Evolutionary conservation across 2,329 filamentous ascomycete genomes (phyloP).

Genomic region (Trichoderma breve): DNA sequence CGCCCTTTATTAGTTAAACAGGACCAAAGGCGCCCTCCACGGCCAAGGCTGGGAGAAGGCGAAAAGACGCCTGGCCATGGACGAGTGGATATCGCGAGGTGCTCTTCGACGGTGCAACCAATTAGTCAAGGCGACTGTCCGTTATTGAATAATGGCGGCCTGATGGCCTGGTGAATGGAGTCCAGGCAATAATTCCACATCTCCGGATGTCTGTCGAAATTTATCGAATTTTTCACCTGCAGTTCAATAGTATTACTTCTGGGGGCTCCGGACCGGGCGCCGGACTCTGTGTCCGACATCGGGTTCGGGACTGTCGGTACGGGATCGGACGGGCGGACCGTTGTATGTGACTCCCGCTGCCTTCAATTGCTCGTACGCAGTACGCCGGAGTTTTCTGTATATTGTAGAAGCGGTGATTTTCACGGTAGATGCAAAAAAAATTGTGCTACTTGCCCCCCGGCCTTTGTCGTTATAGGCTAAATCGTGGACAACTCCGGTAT

Average conservation of each 20-base stretch:
- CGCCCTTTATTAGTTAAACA: not conserved
- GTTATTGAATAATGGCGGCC: not conserved
- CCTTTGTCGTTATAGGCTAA: not conserved
- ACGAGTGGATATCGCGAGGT: not conserved
- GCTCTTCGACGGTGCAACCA: not conserved
- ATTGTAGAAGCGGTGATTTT: not conserved
- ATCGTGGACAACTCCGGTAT: not conserved
- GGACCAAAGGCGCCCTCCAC: not conserved
- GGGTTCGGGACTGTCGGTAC: conserved; percentile 8
- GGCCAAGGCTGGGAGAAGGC: not conserved
- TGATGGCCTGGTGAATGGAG: not conserved
- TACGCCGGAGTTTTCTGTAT: not conserved
- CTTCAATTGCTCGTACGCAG: not conserved
- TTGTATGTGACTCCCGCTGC: not conserved
- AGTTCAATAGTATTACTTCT: not conserved
- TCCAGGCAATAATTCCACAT: not conserved
- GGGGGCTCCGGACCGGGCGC: not conserved
- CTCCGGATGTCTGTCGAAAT: not conserved
- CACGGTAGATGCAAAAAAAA: not conserved
- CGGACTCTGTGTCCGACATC: conserved; percentile 2
- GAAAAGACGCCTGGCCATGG: not conserved
- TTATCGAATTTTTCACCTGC: not conserved
- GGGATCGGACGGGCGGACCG: not conserved
- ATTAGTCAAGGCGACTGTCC: not conserved
- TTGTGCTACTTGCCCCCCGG: not conserved